A percentile compares a stretch with the other conserved stretches of the same genome.
phyloP scores from a whole-genome alignment of 2,329 filamentous ascomycete species.

The Fusarium pilosicola region DNA sequence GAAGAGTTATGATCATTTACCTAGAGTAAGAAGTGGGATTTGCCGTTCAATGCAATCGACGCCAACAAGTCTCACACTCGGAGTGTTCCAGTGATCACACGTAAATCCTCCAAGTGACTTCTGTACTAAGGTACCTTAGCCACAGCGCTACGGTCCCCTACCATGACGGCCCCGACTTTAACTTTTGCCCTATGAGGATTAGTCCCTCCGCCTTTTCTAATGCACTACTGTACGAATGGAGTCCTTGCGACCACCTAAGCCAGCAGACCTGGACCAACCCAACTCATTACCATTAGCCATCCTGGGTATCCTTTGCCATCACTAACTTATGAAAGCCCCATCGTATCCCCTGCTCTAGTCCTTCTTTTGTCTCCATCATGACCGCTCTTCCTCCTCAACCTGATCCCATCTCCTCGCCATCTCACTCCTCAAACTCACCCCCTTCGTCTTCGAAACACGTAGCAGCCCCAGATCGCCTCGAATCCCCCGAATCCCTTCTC shows the following conservation, averaged over 20 bases:
- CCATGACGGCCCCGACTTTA: conserved; percentile 28
- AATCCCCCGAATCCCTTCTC: conserved; percentile 21
- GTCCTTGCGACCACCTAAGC: conserved; percentile 34
- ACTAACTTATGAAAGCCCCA: conserved; percentile 41
- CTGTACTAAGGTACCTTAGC: conserved; percentile 1
- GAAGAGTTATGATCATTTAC: not conserved
- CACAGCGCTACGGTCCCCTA: conserved; percentile 26
- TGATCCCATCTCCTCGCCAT: conserved; percentile 20
- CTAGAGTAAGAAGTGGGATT: not conserved
- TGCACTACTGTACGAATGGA: conserved; percentile 34
- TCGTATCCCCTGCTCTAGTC: conserved; percentile 36
- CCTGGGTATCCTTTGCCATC: conserved; percentile 16
- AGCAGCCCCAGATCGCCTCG: conserved; percentile 15
- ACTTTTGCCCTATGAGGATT: conserved; percentile 25
- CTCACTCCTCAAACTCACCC: conserved; percentile 18
- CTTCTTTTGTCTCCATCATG: conserved; percentile 36
- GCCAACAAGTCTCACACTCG: conserved; percentile 8
- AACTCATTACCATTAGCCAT: conserved; percentile 21
- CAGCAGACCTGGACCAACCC: conserved; percentile 16
- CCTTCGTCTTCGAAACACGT: conserved; percentile 16
- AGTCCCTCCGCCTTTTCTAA: conserved; percentile 33
- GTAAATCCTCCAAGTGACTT: conserved; percentile 8
- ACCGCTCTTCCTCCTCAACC: conserved; percentile 37
- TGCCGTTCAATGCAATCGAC: not conserved
- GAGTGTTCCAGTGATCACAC: conserved; percentile 22